Base-by-base conservation (phyloP, 768 basidiomycete species). In the Hypsizygus marmoreus region DNA sequence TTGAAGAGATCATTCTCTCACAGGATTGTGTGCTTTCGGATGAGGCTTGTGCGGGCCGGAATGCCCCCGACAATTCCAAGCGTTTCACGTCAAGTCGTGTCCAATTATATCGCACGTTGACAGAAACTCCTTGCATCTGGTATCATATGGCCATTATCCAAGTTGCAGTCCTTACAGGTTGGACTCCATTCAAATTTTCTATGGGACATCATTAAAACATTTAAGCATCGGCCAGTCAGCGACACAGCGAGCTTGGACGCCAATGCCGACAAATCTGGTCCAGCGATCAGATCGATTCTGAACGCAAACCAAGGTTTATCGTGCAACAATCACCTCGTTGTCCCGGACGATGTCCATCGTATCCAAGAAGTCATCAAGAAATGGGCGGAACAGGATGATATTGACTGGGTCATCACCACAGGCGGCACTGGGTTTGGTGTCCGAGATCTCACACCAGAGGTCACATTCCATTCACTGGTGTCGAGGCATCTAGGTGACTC, bases 401-500 rank as follows among this genome's bases (percentile, higher is more conserved):
- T 86, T 11, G 84, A 91, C 60, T 84, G 82, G 77, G 76, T 93
- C 47, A 70, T 95, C 51, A 88, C 89, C 5, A 88, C 88, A 0
- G 92, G 92, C 13, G 92, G 92, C 4, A 95, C 92, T 0, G 92
- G 92, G 6, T 92, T 93, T 57, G 88, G 91, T 1, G 70, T 78
- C 23, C 71, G 87, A 53, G 92, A 95, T 65, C 68, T 73, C 33
- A 95, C 92, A 4, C 92, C 92, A 29, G 91, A 95, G 77, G 91
- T 88, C 35, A 36, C 33, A 20, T 22, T 32, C 30, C 16, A 17
- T 45, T 25, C 25, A 22, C n/a, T 43, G 9, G 4, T 31, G 19
- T 4, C 22, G 20, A 4, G 32, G 13, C 25, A 19, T 20, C 40
- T 4, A 5, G n/a, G 34, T 19, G 31, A 26, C 31, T 17, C 10